A percentile compares a stretch with the other conserved stretches of the same genome.
phyloP scores from a whole-genome alignment of 148 eudicot species.

The Silene uniflora region DNA sequence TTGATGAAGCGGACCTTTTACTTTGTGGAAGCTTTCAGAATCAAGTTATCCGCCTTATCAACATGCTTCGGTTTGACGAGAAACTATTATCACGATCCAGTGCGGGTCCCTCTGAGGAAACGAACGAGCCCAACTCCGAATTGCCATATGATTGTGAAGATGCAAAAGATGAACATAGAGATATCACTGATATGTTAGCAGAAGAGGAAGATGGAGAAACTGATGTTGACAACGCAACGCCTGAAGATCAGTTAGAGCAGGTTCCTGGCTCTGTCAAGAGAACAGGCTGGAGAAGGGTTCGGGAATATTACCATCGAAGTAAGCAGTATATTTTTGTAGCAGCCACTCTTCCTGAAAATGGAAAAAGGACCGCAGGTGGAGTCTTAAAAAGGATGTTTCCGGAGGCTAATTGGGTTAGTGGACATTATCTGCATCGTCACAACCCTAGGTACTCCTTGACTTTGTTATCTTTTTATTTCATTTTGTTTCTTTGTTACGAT shows the following conservation, averaged over 20 bases:
- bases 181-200: background rate
- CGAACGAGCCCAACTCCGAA: conserved; percentile 29
- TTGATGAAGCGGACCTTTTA: conserved; percentile 94
- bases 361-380: conserved; percentile 88
- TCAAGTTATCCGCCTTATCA: conserved; percentile 80
- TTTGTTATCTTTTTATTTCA: background rate
- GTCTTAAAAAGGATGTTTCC: conserved; percentile 76
- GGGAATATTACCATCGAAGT: conserved; percentile 66
- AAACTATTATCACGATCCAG: conserved; percentile 58
- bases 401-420: conserved; percentile 83
- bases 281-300: conserved; percentile 76
- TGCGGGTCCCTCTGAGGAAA: conserved; percentile 25
- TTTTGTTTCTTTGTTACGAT: conserved; percentile 6
- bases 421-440: conserved; percentile 80
- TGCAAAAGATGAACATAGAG: conserved; percentile 24
- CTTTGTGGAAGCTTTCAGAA: conserved; percentile 93
- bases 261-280: conserved; percentile 27
- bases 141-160: conserved; percentile 30
- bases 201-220: conserved; percentile 31
- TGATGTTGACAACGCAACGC: conserved; percentile 24
- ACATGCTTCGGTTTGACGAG: conserved; percentile 93
- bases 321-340: conserved; percentile 94
- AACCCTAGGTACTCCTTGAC: conserved; percentile 63
- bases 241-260: conserved; percentile 26
- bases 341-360: conserved; percentile 91